Evolutionary conservation across 139 green algal genomes (phyloP).

Genomic region (Coelastrella sp.): DNA sequence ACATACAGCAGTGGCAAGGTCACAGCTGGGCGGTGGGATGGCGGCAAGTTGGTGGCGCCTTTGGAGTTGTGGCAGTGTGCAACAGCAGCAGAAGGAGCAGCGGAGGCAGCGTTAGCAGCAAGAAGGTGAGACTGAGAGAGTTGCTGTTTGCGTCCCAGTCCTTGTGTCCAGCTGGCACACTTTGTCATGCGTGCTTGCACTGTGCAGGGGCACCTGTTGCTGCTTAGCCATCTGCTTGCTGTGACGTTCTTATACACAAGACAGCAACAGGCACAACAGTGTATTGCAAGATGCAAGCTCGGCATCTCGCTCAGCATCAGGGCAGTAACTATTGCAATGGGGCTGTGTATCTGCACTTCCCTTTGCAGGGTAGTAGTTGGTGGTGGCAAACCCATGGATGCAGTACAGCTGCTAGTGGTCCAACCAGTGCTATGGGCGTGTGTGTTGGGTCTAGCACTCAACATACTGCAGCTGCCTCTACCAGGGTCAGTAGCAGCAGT

Average conservation of each 20-base stretch:
- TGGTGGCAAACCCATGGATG: constrained; percentile 59
- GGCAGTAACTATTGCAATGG: too few relatives aligned
- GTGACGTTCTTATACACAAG: too few relatives aligned
- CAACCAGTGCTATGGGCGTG: constrained; percentile 58
- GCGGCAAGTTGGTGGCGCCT: constrained; percentile 64
- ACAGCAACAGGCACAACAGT: too few relatives aligned
- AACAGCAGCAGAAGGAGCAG: constrained; percentile 73
- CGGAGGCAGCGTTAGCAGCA: constrained; percentile 71
- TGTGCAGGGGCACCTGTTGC: too few relatives aligned
- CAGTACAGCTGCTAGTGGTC: constrained; percentile 40
- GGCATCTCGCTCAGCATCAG: too few relatives aligned
- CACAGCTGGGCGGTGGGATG: constrained; percentile 73
- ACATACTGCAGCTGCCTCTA: constrained; percentile 20
- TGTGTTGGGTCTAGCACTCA: not conserved
- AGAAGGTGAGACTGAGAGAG: constrained; percentile 17
- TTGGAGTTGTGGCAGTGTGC: constrained; percentile 81
- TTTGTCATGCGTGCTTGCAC: too few relatives aligned
- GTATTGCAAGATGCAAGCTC: too few relatives aligned
- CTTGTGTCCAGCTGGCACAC: too few relatives aligned
- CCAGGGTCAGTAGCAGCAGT: constrained; percentile 44
- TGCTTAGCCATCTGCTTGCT: too few relatives aligned
- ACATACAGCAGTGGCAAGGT: constrained; percentile 78
- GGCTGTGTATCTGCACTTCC: not conserved
- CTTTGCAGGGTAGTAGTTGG: constrained; percentile 63
- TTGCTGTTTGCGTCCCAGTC: too few relatives aligned